A percentile compares a stretch with the other conserved stretches of the same genome.
phyloP scores from a whole-genome alignment of 2,329 filamentous ascomycete genomes.

The Neophaeococcomyces mojaviensis region DNA sequence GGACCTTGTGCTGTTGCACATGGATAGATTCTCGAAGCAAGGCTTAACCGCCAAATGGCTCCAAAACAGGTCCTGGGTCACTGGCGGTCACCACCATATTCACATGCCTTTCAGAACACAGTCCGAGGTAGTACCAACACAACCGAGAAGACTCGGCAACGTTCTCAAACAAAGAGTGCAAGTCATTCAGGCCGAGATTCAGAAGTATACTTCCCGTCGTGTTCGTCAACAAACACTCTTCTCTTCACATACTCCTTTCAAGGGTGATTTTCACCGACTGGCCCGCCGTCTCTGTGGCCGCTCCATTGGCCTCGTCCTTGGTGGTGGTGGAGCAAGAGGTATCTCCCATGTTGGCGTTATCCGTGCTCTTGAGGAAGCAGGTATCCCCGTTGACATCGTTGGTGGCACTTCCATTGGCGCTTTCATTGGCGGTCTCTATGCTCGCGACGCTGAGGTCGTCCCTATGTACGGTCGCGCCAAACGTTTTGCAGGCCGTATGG shows the following conservation, averaged over 20 bases:
- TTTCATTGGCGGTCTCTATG: slow-evolving; percentile 91
- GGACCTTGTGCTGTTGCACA: slow-evolving; percentile 79
- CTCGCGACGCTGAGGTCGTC: slow-evolving; percentile 90
- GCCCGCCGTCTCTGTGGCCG: slow-evolving; percentile 86
- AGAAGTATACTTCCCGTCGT: slow-evolving; percentile 93
- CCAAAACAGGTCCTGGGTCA: slow-evolving; percentile 91
- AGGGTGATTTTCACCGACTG: slow-evolving; percentile 91
- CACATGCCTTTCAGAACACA: slow-evolving; percentile 85
- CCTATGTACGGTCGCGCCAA: slow-evolving; percentile 95
- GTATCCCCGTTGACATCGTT: slow-evolving; percentile 89
- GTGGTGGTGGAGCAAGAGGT: slow-evolving; percentile 85
- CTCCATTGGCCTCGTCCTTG: slow-evolving; percentile 87
- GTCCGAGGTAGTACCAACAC: slow-evolving; percentile 61
- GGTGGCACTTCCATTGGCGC: slow-evolving; percentile 94
- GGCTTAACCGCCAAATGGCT: slow-evolving; percentile 86
- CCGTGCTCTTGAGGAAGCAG: slow-evolving; percentile 86
- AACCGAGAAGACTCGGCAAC: slow-evolving; percentile 70
- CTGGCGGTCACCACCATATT: slow-evolving; percentile 93
- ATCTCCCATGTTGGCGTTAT: slow-evolving; percentile 93
- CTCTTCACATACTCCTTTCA: slow-evolving; percentile 83
- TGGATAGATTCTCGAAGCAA: slow-evolving; percentile 76
- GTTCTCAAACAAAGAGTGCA: slow-evolving; percentile 89
- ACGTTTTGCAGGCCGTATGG: slow-evolving; percentile 98
- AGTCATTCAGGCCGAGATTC: slow-evolving; percentile 90
- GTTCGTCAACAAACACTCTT: slow-evolving; percentile 85